Conservation (phyloP, 768 basidiomycete genomes). For the Solioccasus polychromus region DNA sequence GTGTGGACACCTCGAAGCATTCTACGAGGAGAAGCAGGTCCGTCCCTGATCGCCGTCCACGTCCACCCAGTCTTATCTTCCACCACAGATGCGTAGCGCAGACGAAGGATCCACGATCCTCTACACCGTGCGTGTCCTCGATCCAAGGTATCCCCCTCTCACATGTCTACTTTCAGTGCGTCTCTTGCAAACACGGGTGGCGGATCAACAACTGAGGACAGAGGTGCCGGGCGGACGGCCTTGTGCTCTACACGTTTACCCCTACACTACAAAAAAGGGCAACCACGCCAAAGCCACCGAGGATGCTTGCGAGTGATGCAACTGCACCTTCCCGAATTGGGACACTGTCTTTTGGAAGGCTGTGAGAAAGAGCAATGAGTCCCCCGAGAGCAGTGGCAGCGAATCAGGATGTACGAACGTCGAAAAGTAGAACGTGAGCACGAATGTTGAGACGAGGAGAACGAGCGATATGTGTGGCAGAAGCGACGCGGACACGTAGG, state of each 20-base stretch:
- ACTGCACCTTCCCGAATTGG: constrained; percentile 67
- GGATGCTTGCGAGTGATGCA: constrained; percentile 67
- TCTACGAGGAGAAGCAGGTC: constrained; percentile 87
- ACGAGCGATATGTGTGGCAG: constrained; percentile 76
- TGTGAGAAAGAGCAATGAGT: constrained; percentile 31
- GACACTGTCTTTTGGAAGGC: constrained; percentile 72
- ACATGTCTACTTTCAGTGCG: constrained; percentile 49
- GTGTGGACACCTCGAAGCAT: constrained; percentile 83
- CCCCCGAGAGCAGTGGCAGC: neutral
- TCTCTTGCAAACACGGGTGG: constrained; percentile 76
- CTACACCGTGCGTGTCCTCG: constrained; percentile 70
- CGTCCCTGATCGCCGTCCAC: constrained; percentile 10
- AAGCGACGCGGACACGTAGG: constrained; percentile 60
- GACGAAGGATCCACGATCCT: constrained; percentile 95
- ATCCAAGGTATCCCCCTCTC: constrained; percentile 1
- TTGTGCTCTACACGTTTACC: constrained; percentile 29
- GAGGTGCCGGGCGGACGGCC: constrained; percentile 1
- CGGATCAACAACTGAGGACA: constrained; percentile 73
- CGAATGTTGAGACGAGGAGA: constrained; percentile 73
- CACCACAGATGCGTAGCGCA: constrained; percentile 71
- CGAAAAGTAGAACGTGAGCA: constrained; percentile 87
- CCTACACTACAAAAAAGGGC: constrained; percentile 60
- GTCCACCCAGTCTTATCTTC: neutral
- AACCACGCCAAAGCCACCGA: constrained; percentile 87
- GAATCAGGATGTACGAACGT: constrained; percentile 49